Percentiles rank a stretch among this genome's conserved stretches.
Evolutionary conservation across 2,329 filamentous ascomycete genomes (phyloP).

Genomic region (Elsinoe fawcettii): DNA sequence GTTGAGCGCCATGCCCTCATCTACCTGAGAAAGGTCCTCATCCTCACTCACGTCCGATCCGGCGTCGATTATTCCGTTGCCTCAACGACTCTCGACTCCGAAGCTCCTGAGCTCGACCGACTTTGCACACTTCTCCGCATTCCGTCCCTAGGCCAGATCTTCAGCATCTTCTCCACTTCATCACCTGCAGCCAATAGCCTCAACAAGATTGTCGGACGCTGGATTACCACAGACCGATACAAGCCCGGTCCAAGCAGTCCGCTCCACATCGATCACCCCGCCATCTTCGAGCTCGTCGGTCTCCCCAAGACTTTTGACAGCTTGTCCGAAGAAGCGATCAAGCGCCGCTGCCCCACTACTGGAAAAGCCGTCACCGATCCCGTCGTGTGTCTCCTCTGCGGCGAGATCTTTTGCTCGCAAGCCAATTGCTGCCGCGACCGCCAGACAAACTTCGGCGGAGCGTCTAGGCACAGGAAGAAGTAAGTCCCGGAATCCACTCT

Average conservation of each 20-base stretch:
- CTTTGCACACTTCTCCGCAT: slow-evolving; percentile 68
- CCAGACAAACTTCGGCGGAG: slow-evolving; percentile 58
- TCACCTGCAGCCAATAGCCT: slow-evolving; percentile 36
- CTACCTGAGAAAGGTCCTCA: slow-evolving; percentile 76
- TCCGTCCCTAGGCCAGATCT: slow-evolving; percentile 72
- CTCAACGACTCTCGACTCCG: slow-evolving; percentile 42
- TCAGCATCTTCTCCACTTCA: slow-evolving; percentile 47
- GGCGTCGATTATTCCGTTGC: slow-evolving; percentile 71
- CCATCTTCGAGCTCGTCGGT: slow-evolving; percentile 88
- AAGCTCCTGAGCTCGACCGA: slow-evolving; percentile 61
- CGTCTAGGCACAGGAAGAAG: slow-evolving; percentile 82
- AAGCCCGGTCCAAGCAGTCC: slow-evolving; percentile 32
- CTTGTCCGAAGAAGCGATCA: slow-evolving; percentile 84
- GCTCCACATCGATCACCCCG: slow-evolving; percentile 63
- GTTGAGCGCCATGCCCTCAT: slow-evolving; percentile 77
- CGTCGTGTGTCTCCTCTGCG: slow-evolving; percentile 87
- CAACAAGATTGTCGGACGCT: slow-evolving; percentile 53
- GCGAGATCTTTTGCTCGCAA: slow-evolving; percentile 94
- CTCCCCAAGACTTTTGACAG: slow-evolving; percentile 87
- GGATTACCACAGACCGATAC: slow-evolving; percentile 50
- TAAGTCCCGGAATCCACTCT: too few relatives aligned
- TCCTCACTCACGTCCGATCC: slow-evolving; percentile 80
- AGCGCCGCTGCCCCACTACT: slow-evolving; percentile 74
- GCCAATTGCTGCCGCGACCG: slow-evolving; percentile 78
- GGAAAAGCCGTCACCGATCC: slow-evolving; percentile 88